phyloP scores from a whole-genome alignment of 805 yeast species.

The Candida dajiaensis region DNA sequence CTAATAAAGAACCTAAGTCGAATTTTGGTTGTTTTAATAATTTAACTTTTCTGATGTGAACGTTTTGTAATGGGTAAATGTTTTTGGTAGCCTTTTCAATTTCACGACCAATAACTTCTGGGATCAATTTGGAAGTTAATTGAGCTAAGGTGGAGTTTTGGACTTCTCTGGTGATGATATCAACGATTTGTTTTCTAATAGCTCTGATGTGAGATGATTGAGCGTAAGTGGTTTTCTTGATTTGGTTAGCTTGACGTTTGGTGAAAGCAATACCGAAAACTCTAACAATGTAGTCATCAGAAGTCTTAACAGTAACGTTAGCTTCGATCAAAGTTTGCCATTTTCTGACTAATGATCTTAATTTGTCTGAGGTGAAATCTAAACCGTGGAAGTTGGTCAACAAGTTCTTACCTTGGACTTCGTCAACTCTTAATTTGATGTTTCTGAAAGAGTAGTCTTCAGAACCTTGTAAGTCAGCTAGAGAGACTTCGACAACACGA shows the following conservation, averaged over 20 bases:
- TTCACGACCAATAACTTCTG: conserved; percentile 98
- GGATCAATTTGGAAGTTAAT: conserved; percentile 94
- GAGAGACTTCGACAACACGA: conserved; percentile 90
- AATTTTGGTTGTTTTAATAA: conserved; percentile 97
- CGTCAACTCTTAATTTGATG: conserved; percentile 96
- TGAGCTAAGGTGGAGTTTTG: conserved; percentile 92
- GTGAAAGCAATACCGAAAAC: conserved; percentile 97
- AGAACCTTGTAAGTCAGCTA: conserved; percentile 97
- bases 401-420: conserved; percentile 97
- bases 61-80: conserved; percentile 97
- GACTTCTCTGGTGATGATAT: conserved; percentile 95
- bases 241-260: conserved; percentile 94
- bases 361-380: conserved; percentile 96
- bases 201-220: conserved; percentile 96
- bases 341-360: conserved; percentile 96
- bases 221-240: conserved; percentile 97
- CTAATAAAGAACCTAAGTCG: conserved; percentile 92
- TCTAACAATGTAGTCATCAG: conserved; percentile 96
- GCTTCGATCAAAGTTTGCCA: conserved; percentile 99
- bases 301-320: conserved; percentile 95
- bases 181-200: conserved; percentile 94
- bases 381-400: conserved; percentile 99
- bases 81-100: conserved; percentile 93
- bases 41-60: conserved; percentile 98
- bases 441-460: conserved; percentile 99